phyloP scores from a whole-genome alignment of 768 basidiomycete species.

The Suillus bovinus region DNA sequence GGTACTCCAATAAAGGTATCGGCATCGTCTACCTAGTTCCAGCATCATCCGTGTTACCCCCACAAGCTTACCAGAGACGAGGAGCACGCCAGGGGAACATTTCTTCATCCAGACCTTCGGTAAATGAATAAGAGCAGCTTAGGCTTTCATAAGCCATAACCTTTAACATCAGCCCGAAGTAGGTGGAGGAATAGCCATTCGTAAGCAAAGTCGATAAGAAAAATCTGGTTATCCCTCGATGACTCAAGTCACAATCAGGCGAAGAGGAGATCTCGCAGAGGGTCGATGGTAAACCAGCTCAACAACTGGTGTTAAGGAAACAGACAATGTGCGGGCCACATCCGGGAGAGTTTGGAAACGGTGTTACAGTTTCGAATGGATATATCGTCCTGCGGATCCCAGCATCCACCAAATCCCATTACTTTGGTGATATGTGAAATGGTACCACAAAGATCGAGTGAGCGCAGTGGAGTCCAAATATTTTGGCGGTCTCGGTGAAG shows the following conservation, averaged over 20 bases:
- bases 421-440: neutral
- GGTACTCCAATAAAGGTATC: neutral
- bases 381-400: too few relatives aligned
- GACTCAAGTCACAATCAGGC: neutral
- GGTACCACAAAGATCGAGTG: too few relatives aligned
- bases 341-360: too few relatives aligned
- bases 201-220: neutral
- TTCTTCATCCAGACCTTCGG: constrained; percentile 10
- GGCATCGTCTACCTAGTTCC: neutral
- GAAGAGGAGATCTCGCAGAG: neutral
- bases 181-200: neutral
- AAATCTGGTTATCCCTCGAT: neutral
- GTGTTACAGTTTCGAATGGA: too few relatives aligned
- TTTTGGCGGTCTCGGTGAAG: too few relatives aligned
- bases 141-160: neutral
- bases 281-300: neutral
- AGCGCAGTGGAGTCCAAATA: too few relatives aligned
- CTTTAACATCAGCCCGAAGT: neutral
- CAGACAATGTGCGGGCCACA: neutral
- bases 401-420: neutral
- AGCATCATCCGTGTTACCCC: neutral
- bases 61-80: neutral
- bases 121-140: constrained; percentile 23
- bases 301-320: neutral
- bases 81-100: neutral